Base-by-base conservation (phyloP, 163 green algal species). In the Coccomyxa subellipsoidea region DNA sequence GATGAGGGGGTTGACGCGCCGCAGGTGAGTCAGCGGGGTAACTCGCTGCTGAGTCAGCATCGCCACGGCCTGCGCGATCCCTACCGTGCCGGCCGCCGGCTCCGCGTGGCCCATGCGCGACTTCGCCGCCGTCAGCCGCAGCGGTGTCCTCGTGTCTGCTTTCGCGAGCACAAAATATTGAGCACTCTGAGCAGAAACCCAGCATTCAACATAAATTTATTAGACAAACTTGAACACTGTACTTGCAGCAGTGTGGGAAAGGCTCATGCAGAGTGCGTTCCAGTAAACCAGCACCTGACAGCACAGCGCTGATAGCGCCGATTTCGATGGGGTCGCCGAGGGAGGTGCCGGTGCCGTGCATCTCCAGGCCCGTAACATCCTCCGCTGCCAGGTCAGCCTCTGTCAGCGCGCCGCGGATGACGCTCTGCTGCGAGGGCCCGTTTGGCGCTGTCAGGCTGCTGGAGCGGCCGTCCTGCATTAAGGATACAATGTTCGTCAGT, bases 291-390 rank as follows among this genome's bases (percentile, higher is more conserved):
- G 93, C 27, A 96, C 77, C 85, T 97, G n/a, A 32, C 83, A 87
- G 38, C 21, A 84, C 79, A 29, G 83, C 70, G 27, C 69, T 85
- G 9, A 87, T 87, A 0, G 94, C 94, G 10, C 92, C 93, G 29
- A 97, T 72, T 84, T 98, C 94, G 80, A 97, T 97, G 31, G 94
- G 94, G 80, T 97, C 93, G 34, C 90, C 90, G 27, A 95, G 83
- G 15, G 89, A 59, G 4, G 92, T 95, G 36, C 94, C 94, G n/a
- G 94, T 98, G 69, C 92, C 94, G 73, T 98, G 94, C 91, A 96
- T 92, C 38, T 92, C 85, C n/a, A 98, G 78, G 7, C 80, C 38
- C 7, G 54, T 78, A 4, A 94, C 32, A 0, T 84, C 84, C 9
- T 82, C n/a, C 29, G 15, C 1, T 54, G n/a, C 8, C 32, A 95